These are phyloP conservation scores for Leonotis leonurus DNA, from an alignment of 257 asterid genomes.

Conservation along the genomic window DNA sequence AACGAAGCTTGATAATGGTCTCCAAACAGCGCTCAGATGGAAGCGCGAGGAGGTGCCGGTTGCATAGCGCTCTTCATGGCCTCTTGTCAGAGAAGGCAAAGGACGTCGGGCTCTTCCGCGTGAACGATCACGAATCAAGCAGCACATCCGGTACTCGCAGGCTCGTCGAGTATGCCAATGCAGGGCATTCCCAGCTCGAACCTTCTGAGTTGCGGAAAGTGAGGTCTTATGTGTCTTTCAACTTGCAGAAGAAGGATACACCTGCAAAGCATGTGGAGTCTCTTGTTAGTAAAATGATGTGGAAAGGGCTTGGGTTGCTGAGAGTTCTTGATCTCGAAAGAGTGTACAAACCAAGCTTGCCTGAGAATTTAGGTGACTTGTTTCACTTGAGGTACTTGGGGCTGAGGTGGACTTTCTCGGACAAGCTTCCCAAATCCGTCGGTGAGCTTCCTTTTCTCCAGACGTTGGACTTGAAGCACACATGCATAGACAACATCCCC, in stretches of 20 bases:
- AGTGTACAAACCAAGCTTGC: constrained; percentile 21
- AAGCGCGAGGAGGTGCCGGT: constrained; percentile 17
- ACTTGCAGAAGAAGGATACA: constrained; percentile 19
- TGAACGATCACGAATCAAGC: neutral
- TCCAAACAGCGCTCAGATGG: constrained; percentile 18
- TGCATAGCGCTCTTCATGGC: constrained; percentile 13
- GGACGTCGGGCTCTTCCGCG: constrained; percentile 10
- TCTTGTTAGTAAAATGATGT: constrained; percentile 10
- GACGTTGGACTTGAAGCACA: constrained; percentile 19
- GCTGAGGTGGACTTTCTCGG: constrained; percentile 25
- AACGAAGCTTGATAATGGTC: constrained; percentile 22
- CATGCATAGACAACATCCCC: constrained; percentile 15
- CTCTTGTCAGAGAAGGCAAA: neutral
- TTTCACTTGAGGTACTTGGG: constrained; percentile 21
- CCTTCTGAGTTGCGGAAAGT: neutral
- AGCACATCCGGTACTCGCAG: constrained; percentile 9
- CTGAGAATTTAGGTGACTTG: constrained; percentile 18
- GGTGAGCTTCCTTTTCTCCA: constrained; percentile 15
- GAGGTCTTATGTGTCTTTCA: constrained; percentile 23
- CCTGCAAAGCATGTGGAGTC: constrained; percentile 14
- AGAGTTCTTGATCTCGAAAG: constrained; percentile 29
- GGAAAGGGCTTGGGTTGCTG: constrained; percentile 9
- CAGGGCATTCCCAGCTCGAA: neutral
- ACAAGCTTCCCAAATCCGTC: constrained; percentile 19
- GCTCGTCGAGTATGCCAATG: constrained; percentile 16